Percentiles rank a stretch among this genome's conserved stretches.
These are phyloP conservation scores for Tolypocladium inflatum DNA, from an alignment of 2,329 filamentous ascomycete genomes.

Conservation along the genomic window DNA sequence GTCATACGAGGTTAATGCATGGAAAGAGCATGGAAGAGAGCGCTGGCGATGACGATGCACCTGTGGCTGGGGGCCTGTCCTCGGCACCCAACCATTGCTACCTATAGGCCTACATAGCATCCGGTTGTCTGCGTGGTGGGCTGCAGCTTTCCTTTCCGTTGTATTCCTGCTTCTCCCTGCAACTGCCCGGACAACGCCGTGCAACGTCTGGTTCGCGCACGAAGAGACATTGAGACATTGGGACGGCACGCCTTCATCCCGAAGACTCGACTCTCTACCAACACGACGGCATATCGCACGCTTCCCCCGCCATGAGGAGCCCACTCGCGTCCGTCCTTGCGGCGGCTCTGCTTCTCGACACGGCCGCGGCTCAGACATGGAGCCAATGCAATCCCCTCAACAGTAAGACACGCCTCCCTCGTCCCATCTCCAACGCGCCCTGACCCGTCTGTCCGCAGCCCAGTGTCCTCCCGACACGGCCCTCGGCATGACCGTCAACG, in stretches of 20 bases:
- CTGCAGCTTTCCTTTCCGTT: neutral
- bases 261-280: neutral
- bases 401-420: conserved; percentile 14
- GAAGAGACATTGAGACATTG: too few relatives aligned
- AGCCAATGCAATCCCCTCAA: conserved; percentile 16
- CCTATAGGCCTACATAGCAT: neutral
- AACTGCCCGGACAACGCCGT: neutral
- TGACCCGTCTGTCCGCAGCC: conserved; percentile 20
- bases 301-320: neutral
- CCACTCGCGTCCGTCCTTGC: neutral
- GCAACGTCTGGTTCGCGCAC: neutral
- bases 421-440: neutral
- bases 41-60: neutral
- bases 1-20: neutral
- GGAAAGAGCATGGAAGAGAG: neutral
- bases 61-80: neutral
- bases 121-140: neutral
- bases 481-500: conserved; percentile 69
- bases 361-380: conserved; percentile 27
- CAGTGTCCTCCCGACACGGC: conserved; percentile 69
- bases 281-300: neutral
- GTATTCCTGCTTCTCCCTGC: neutral
- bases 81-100: neutral
- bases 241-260: neutral
- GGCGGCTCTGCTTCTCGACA: conserved; percentile 9